Evolutionary conservation across 2,329 filamentous ascomycete species (phyloP), one percentile per base, ranked within the genome.

Genomic region (Chaetoscypha palmicola): DNA sequence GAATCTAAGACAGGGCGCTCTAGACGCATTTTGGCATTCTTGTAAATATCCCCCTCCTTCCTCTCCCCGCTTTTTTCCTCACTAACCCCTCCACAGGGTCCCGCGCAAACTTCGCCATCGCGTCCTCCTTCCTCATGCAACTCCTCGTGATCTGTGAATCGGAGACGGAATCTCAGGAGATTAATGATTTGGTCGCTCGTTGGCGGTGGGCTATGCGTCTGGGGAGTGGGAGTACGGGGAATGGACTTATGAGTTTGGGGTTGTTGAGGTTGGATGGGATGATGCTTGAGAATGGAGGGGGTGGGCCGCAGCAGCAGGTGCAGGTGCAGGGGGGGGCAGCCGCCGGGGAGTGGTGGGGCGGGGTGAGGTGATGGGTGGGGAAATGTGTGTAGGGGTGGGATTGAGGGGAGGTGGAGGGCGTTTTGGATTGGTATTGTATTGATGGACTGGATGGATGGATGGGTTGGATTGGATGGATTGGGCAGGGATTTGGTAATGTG

Each of bases 121-220:
- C 59, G 19, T 59, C 57, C 10, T 58, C 56, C 3, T 61, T 62
- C 46, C 52, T 62, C 9, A 60, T 60, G 53, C 58, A 60, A 43
- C 51, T 62, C 33, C 51, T 58, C 3, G 47, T 62, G 1, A 60
- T 55, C 5, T 54, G 53, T 11, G 47, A 55, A 20, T 49, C 38
- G 4, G 57, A 58, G n/a, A 39, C 37, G 2, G 59, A 62, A 45
- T 48, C 48, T 7, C 44, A 23, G 7, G 59, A 61, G 28, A 56
- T 62, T 36, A 57, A 55, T 20, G 52, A 52, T 14, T 35, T 61
- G 2, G 55, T 60, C 10, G 35, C 45, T 9, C 46, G 58, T 8
- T 62, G 59, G 59, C 40, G 59, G 23, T 59, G 58, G 56, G 58
- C 56, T 4, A 58, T 58, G 55, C 44, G 59, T 2, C 45, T 58